Base-by-base conservation (phyloP, 805 yeast genomes). In the Ogataea methanolica region DNA sequence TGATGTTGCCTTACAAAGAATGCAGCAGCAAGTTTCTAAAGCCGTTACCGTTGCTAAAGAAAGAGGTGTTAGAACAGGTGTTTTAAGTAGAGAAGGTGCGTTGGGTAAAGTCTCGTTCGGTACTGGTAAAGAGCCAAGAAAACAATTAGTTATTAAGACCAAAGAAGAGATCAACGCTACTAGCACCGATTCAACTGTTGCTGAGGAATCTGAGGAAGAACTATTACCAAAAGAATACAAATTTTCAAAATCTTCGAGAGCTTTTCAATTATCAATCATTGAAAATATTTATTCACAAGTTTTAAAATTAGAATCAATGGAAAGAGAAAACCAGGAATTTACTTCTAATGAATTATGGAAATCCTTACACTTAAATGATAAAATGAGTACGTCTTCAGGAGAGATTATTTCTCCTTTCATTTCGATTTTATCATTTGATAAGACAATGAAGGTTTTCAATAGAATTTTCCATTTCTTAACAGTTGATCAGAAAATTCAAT, bases 11-110 rank as follows among this genome's bases (percentile, higher is more conserved):
- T 75, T 91, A 60, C 96, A 88, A 72, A 83, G 97, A 74, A 88
- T 94, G 96, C 97, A 92, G 70, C 96, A 90, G 65, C 98, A 92
- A 71, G 96, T 92, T 45, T 95, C 90, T 62, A 88, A 87, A 60
- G 98, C 98, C 15, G 97, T 92, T 16, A 87, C 92, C 46, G 92
- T 88, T 36, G 99, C 97, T 22, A 88, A 88, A 63, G 96, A 89
- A 60, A 74, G 75, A 54, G 78, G 79, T 42, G 85, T 88, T 45
- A 83, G 83, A 68, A 70, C 76, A 36, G 80, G 80, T 57, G 80
- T 81, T 31, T 73, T 76, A 39, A 72, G 73, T 42, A 78, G 78
- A 59, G 96, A 85, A 60, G 97, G 96, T 58, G 94, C 96, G 2
- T 74, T 92, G 49, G 97, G 98, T 57, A 88, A 85, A 68, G 85